Base-by-base conservation (phyloP, 2,329 filamentous ascomycete species). In the Venturiaceae sp. region DNA sequence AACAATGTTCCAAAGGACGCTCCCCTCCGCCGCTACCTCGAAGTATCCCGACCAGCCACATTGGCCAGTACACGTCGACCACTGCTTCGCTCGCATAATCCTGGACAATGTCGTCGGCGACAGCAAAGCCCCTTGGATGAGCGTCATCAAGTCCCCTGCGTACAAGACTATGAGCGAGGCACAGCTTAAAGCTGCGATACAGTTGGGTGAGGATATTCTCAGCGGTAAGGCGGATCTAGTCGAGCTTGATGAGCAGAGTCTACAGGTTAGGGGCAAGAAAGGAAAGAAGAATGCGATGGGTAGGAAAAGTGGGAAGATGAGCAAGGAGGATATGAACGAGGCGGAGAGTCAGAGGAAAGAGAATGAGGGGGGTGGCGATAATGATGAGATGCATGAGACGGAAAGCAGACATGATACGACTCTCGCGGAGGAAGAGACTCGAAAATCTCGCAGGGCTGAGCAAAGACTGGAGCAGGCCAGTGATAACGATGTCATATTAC, bases 81-180 rank as follows among this genome's bases (percentile, higher is more conserved):
- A 76, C 62, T 76, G 73, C 64, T 77, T 76, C 61, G 74, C 72
- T 3, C 71, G 74, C 9, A 75, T 77, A 41, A 69, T 77, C 5
- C 69, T 78, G 14, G 76, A 78, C 60, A 71, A 71, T 58, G 67
- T 67, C 0, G 62, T 77, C 5, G 71, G 74, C 5, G 61, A 66
- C 26, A 68, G 73, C 46, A 65, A 62, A 19, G 4, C 23, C 14
- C 75, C 74, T 5, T 78, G 75, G 76, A 74, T 66, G 32, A 62
- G 69, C 26, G 69, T 73, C n/a, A 50, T 77, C 34, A 70, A 71
- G 57, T 64, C 66, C 30, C 75, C 76, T 2, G 75, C 75, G 0
- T 67, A 73, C 47, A 74, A 69, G 62, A 71, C 76, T 53, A 78
- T 78, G 75, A 67, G 64, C 14, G 59, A 60, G 7, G 54, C 61